phyloP scores from a whole-genome alignment of 305 asterid genomes.

The Solanum aculeatissimum region DNA sequence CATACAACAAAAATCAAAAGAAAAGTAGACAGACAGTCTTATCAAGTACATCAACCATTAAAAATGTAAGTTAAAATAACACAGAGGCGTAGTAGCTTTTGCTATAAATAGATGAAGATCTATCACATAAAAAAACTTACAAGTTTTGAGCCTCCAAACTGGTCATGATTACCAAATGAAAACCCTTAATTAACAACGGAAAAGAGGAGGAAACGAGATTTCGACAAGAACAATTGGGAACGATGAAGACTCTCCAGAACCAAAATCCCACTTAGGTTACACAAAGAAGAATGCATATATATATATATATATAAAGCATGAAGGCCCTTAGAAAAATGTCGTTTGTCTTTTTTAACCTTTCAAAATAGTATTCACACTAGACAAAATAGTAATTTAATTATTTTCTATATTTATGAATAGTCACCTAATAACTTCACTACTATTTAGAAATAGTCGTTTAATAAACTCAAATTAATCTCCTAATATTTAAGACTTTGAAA shows the following conservation, averaged over 20 bases:
- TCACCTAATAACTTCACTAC: background rate
- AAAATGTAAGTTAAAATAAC: background rate
- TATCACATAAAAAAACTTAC: background rate
- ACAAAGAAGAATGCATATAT: background rate
- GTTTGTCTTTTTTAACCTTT: background rate
- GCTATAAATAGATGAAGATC: background rate
- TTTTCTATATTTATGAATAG: background rate
- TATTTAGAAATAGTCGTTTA: background rate
- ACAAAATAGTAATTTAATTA: background rate
- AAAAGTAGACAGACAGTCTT: background rate
- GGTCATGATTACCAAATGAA: background rate
- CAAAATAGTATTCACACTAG: background rate
- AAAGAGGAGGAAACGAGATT: background rate
- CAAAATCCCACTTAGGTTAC: background rate
- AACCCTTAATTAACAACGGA: background rate
- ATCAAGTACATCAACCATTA: background rate
- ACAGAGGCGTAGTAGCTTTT: background rate
- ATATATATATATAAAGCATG: background rate
- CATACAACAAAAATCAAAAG: background rate
- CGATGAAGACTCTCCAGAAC: background rate
- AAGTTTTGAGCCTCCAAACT: background rate
- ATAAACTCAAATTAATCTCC: background rate
- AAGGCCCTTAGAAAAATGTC: background rate
- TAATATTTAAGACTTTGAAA: too few species aligned
- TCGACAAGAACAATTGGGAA: background rate